Percentiles rank a stretch among this genome's conserved stretches.
These are phyloP conservation scores for Arthromyces matolae DNA, from an alignment of 768 basidiomycete species.

Conservation along the genomic window DNA sequence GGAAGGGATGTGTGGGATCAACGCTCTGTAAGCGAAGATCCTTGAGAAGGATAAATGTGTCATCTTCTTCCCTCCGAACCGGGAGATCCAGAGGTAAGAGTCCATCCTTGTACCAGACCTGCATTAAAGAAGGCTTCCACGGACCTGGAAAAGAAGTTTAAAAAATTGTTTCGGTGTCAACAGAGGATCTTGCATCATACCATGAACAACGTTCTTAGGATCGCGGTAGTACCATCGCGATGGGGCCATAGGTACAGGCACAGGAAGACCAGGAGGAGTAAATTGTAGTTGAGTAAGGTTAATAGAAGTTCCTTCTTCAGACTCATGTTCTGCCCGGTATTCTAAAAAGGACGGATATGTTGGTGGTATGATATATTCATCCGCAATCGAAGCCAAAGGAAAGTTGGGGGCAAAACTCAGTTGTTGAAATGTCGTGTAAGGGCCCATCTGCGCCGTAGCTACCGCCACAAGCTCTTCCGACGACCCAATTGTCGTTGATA, in stretches of 20 bases:
- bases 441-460: slow-evolving; percentile 68
- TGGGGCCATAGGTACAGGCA: slow-evolving; percentile 63
- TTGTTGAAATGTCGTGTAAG: slow-evolving; percentile 92
- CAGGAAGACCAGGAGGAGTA: slow-evolving; percentile 75
- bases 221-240: slow-evolving; percentile 82
- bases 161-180: not conserved
- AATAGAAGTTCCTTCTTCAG: slow-evolving; percentile 41
- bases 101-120: slow-evolving; percentile 85
- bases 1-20: slow-evolving; percentile 81
- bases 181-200: slow-evolving; percentile 35
- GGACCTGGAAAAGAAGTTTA: slow-evolving; percentile 51
- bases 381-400: slow-evolving; percentile 83
- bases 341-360: slow-evolving; percentile 79
- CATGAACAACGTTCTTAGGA: slow-evolving; percentile 76
- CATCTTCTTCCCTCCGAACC: slow-evolving; percentile 72
- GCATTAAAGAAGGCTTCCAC: slow-evolving; percentile 87
- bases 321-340: slow-evolving; percentile 63
- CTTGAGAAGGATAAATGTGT: slow-evolving; percentile 61
- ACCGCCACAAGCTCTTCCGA: slow-evolving; percentile 67
- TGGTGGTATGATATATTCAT: slow-evolving; percentile 89
- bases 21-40: slow-evolving; percentile 75
- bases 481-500: slow-evolving; percentile 36
- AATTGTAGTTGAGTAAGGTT: slow-evolving; percentile 64
- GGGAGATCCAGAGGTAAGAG: slow-evolving; percentile 80
- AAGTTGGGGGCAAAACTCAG: slow-evolving; percentile 81